Percentiles rank a stretch among this genome's conserved stretches.
Evolutionary conservation across 1,284 basidiomycete species (phyloP).

Genomic region (Apiotrichum domesticum): DNA sequence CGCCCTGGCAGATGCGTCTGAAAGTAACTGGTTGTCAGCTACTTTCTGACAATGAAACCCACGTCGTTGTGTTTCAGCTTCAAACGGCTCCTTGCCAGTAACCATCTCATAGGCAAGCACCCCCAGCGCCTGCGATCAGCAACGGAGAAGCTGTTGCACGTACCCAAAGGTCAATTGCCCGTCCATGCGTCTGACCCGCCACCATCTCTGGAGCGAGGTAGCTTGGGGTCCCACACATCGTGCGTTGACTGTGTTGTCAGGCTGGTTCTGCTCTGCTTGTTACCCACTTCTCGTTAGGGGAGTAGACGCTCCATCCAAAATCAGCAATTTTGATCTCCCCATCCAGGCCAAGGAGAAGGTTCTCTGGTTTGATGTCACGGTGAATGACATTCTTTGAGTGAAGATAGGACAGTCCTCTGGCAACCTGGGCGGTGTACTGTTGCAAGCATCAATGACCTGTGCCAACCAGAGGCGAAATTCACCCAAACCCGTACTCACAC

Average conservation of each 20-base stretch:
- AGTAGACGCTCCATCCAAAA: conserved; percentile 98
- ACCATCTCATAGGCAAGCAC: conserved; percentile 93
- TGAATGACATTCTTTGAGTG: conserved; percentile 96
- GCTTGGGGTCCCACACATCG: conserved; percentile 87
- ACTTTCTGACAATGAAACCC: no score
- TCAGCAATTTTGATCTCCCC: conserved; percentile 98
- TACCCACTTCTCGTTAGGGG: conserved; percentile 56
- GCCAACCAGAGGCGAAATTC: no score
- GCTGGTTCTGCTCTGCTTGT: no score
- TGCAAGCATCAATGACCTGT: no score
- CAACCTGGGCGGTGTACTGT: conserved; percentile 93
- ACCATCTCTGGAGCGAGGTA: conserved; percentile 98
- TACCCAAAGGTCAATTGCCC: conserved; percentile 39
- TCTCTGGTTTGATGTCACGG: conserved; percentile 99
- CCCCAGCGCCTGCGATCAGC: conserved; percentile 72
- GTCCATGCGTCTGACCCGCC: conserved; percentile 53
- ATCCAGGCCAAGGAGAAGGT: conserved; percentile 77
- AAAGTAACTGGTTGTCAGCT: conserved; percentile 25
- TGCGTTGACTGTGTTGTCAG: conserved; percentile 53
- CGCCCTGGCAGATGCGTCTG: conserved; percentile 50
- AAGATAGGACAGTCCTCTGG: conserved; percentile 85
- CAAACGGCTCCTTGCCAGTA: conserved; percentile 86
- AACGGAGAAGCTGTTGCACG: background rate
- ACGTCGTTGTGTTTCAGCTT: conserved; percentile 47
- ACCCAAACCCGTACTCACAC: conserved; percentile 37